Evolutionary conservation across 768 basidiomycete genomes (phyloP), one percentile per base, ranked within the genome.

Genomic region (Leccinum subgranulosum): DNA sequence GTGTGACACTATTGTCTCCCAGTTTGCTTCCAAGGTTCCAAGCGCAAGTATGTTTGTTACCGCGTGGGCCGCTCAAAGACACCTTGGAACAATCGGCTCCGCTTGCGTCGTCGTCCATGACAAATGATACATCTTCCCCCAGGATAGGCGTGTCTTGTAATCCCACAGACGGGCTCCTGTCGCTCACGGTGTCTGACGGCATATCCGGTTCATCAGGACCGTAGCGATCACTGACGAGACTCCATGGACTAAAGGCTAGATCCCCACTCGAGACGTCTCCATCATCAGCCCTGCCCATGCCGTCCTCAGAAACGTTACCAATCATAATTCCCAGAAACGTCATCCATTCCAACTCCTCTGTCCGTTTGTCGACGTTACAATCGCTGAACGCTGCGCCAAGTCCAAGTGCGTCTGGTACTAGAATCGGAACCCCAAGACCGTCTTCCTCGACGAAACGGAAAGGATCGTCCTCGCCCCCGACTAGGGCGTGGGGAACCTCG

Each of bases 101-200:
- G 25, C 15, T 34, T 15, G 23, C 21, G 4, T 43, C 47, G 23
- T 53, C 39, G 9, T 23, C 29, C 21, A 33, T 28, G 7, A 28
- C 25, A 14, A 56, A 54, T 49, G 43, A 51, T n/a, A 54, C 58
- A 27, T 33, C 51, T 47, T 56, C 51, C 41, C 23, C 6, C 4
- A 8, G 4, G n/a, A 31, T 21, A 8, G 49, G 9, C 8, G 25
- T 41, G 12, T 45, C 46, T 39, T 58, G 54, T n/a, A 21, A 46
- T 31, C 2, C 46, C 14, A 21, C 3, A 17, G 19, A 27, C 14
- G 45, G 21, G 8, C 31, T 49, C 43, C 46, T 25, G 41, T 34
- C 11, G n/a, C 49, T 41, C 17, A 1, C 9, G 15, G 23, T 15
- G n/a, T 45, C 33, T n/a, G 50, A 14, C 12, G 25, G 33, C 3